phyloP scores from a whole-genome alignment of 2,329 filamentous ascomycete genomes.

The Eutypa lata region DNA sequence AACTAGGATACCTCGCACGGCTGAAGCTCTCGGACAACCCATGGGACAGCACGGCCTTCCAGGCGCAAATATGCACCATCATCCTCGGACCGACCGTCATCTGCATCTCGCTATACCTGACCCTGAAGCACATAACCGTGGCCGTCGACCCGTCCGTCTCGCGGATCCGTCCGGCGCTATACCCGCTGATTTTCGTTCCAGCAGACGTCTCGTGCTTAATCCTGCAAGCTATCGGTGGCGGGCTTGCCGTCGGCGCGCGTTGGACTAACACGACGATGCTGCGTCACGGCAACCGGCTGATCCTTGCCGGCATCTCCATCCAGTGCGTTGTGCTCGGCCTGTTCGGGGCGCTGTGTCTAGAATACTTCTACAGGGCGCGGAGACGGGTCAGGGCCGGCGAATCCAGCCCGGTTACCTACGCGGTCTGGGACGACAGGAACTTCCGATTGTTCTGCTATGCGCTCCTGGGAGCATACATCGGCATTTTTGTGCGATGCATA shows the following conservation, averaged over 20 bases:
- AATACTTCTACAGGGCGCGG: slow-evolving; percentile 43
- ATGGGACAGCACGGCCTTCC: slow-evolving; percentile 51
- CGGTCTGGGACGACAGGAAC: slow-evolving; percentile 39
- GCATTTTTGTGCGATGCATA: slow-evolving; percentile 50
- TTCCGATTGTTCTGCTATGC: slow-evolving; percentile 43
- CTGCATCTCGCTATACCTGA: slow-evolving; percentile 62
- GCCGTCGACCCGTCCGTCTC: slow-evolving; percentile 47
- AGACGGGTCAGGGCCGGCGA: slow-evolving; percentile 33
- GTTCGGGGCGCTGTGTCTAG: slow-evolving; percentile 42
- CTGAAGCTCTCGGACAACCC: slow-evolving; percentile 50
- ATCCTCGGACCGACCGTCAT: slow-evolving; percentile 59
- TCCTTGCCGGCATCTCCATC: slow-evolving; percentile 52
- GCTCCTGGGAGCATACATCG: slow-evolving; percentile 41
- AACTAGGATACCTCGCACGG: slow-evolving; percentile 50
- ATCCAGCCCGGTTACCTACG: slow-evolving; percentile 26
- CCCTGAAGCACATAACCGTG: slow-evolving; percentile 56
- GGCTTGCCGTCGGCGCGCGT: slow-evolving; percentile 49
- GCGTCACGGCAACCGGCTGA: slow-evolving; percentile 45
- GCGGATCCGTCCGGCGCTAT: slow-evolving; percentile 48
- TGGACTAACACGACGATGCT: slow-evolving; percentile 37
- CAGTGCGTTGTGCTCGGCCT: slow-evolving; percentile 48
- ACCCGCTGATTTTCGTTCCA: slow-evolving; percentile 57
- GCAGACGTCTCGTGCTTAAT: slow-evolving; percentile 57
- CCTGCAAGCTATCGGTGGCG: slow-evolving; percentile 57
- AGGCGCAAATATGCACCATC: slow-evolving; percentile 58